phyloP scores from a whole-genome alignment of 202 grass and related monocot species.

The Setaria italica region DNA sequence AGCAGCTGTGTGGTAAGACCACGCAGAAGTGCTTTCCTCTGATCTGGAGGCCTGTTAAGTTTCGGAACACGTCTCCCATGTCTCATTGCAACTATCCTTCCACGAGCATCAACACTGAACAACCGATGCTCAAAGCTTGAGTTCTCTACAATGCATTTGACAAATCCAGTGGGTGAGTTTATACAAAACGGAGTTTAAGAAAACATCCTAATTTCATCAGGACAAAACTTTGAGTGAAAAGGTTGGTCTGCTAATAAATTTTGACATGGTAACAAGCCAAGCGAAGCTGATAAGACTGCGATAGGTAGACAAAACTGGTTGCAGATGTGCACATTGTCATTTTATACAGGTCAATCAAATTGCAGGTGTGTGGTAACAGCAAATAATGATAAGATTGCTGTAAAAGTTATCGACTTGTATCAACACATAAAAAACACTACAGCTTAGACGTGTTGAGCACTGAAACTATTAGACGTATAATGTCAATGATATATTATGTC shows the following conservation, averaged over 20 bases:
- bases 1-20: conserved; percentile 84
- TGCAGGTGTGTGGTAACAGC: neutral
- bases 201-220: neutral
- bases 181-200: neutral
- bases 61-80: conserved; percentile 81
- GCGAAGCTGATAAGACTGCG: neutral
- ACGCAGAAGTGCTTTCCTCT: conserved; percentile 78
- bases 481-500: neutral
- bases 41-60: conserved; percentile 84
- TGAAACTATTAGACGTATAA: neutral
- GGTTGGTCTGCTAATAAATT: neutral
- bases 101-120: conserved; percentile 43
- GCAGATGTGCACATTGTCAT: neutral
- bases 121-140: conserved; percentile 57
- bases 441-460: neutral
- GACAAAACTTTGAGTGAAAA: neutral
- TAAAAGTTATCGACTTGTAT: neutral
- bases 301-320: neutral
- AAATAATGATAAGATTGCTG: neutral
- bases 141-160: conserved; percentile 39
- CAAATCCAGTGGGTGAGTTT: neutral
- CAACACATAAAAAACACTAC: neutral
- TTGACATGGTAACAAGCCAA: neutral
- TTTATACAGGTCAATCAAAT: neutral
- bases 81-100: conserved; percentile 76